Evolutionary conservation across 2,329 filamentous ascomycete genomes (phyloP), one percentile per base, ranked within the genome.

Genomic region (Exophiala sp.): DNA sequence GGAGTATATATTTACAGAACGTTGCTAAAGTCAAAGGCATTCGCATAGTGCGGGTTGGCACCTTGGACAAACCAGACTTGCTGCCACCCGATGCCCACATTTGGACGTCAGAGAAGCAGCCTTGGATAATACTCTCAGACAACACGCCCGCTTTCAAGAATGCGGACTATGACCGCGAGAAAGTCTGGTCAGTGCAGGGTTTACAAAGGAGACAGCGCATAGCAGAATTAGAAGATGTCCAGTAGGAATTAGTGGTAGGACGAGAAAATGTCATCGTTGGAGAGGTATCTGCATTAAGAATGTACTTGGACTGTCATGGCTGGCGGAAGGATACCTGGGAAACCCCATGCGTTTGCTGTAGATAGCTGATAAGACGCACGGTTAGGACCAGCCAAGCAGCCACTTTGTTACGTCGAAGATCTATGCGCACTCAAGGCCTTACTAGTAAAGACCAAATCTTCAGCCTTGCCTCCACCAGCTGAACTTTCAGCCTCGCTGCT

Each of bases 81-180:
- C 59, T 75, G 6, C 65, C 68, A n/a, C 75, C 75, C 1, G 73
- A 77, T 61, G 68, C 73, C 16, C 75, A 79, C 63, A 74, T 78
- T 47, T 79, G 65, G 55, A 70, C 68, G 14, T 62, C 65, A 33
- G 72, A 68, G 51, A 75, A 72, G 52, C 54, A 65, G 54, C 58
- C 62, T 10, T 78, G 74, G 64, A 54, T 78, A 49, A 52, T 64
- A 32, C 55, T 77, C 49, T 58, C 58, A 2, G 67, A 71, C 42
- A 70, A 55, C 24, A 71, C 69, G 57, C 68, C 70, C 18, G 66
- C 70, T 44, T 73, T 71, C 51, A 65, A 73, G 18, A 65, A 47
- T 9, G 71, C 66, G 11, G 16, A 18, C 43, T 76, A 76, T 54
- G 64, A 68, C 10, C 61, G 65, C 4, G 57, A 63, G 3, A 64